Evolutionary conservation across 2,329 filamentous ascomycete genomes (phyloP).

Genomic region (Aspergillus eucalypticola): DNA sequence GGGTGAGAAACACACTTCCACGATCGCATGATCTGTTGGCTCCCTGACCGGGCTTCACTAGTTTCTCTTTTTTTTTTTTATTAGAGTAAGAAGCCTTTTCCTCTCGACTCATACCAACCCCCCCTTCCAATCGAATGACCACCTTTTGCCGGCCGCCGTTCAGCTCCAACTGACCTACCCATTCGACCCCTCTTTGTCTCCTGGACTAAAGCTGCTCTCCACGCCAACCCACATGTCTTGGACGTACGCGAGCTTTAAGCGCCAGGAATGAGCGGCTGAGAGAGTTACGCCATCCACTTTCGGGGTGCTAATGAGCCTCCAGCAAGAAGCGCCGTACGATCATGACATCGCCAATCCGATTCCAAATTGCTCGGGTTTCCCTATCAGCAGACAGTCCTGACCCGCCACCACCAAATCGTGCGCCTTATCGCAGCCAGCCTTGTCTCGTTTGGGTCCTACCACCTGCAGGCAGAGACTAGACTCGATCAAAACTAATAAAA

Average conservation of each 20-base stretch:
- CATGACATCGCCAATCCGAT: not conserved
- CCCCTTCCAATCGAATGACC: not conserved
- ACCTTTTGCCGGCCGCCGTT: not conserved
- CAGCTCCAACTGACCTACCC: not conserved
- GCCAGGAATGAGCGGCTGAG: conserved; percentile 6
- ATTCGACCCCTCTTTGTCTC: not conserved
- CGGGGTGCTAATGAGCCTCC: not conserved
- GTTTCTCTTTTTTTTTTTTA: not conserved
- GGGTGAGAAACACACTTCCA: not conserved
- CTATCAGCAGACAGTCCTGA: not conserved
- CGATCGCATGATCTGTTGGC: conserved; percentile 1
- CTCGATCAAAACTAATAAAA: not conserved
- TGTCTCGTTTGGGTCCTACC: not conserved
- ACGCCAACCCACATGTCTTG: not conserved
- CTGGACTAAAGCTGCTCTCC: not conserved
- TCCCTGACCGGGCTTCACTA: not conserved
- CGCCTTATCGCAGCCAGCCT: not conserved
- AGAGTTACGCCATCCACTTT: not conserved
- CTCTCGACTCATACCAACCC: too few relatives aligned
- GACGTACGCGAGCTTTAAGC: not conserved
- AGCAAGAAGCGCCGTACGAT: not conserved
- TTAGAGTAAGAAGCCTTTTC: not conserved
- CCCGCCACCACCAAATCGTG: not conserved
- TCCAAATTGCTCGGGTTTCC: not conserved
- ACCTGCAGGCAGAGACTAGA: not conserved